Evolutionary conservation across 208 protist genomes (phyloP), one percentile per base, ranked within the genome.

Genomic region (Trypanosoma platydactyli): DNA sequence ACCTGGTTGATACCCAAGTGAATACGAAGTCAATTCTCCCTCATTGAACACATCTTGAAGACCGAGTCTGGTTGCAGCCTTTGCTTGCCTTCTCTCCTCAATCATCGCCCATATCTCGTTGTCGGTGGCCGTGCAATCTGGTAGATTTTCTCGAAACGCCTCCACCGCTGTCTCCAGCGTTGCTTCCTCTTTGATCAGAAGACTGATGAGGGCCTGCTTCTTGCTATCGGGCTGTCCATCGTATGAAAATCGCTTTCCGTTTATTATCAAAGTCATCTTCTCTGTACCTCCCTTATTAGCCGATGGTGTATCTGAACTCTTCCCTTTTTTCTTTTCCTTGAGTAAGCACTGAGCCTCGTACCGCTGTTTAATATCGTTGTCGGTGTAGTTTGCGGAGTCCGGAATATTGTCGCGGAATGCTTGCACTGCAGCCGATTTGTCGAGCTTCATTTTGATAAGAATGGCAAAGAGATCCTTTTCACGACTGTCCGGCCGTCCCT

Each of bases 381-480:
- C 82, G 3, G 80, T 77, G 64, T 74, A 84, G 24, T 68, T 59
- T 18, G 27, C 16, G 49, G 80, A 53, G 30, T 79, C 79, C 12
- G 82, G 75, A 61, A 94, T 89, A 56, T 94, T 94, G 30, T 89
- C 80, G 33, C 82, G 81, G 56, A 88, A 91, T 7, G 81, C 78
- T 24, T 58, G 41, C 16, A 94, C 57, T 25, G 81, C 84, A 1
- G 46, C 73, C 22, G 73, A 63, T 20, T 86, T 59, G 25, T 52
- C 56, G 40, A 89, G 79, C 13, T 76, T 75, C 73, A 94, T 64
- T 67, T 90, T 94, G 20, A 77, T 78, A 33, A 94, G 64, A 69
- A 94, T 90, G 51, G 89, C 83, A 68, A 94, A 81, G 20, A 94
- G 57, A 64, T 94, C 88, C 63, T 82, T 87, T n/a, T 64, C 48